Percentiles rank a stretch among this genome's conserved stretches.
phyloP scores from a whole-genome alignment of 176 grass and related monocot species.

The Zea luxurians region DNA sequence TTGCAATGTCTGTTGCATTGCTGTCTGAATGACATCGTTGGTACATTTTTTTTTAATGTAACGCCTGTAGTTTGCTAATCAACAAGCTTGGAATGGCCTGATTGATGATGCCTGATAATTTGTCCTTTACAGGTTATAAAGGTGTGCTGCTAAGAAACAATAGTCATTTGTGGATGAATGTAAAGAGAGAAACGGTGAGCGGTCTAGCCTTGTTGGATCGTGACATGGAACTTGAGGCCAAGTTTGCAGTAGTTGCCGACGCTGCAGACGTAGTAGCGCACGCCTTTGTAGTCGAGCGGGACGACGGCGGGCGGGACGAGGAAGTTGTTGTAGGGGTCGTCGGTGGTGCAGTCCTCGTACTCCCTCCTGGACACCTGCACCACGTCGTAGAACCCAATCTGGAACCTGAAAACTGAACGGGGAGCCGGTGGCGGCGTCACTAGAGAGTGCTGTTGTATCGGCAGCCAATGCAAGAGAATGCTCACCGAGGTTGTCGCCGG shows the following conservation, averaged over 20 bases:
- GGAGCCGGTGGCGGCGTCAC: neutral
- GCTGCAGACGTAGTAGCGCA: constrained; percentile 44
- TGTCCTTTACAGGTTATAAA: neutral
- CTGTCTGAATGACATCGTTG: neutral
- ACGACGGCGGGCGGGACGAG: constrained; percentile 26
- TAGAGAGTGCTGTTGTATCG: neutral
- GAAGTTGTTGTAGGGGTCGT: constrained; percentile 29
- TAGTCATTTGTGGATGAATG: neutral
- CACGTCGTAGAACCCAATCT: constrained; percentile 57
- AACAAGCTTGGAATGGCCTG: neutral
- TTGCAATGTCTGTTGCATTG: neutral
- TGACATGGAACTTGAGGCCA: constrained; percentile 33
- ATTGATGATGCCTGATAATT: neutral
- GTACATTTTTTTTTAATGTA: neutral
- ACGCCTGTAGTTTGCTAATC: neutral
- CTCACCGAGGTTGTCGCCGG: constrained; percentile 48
- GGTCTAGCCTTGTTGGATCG: neutral
- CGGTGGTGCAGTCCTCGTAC: constrained; percentile 38
- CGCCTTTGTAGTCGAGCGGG: constrained; percentile 17
- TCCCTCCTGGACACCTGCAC: constrained; percentile 46
- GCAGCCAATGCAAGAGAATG: neutral
- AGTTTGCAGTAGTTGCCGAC: constrained; percentile 60
- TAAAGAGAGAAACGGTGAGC: too few species aligned
- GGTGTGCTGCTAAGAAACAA: neutral
- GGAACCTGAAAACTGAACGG: constrained; percentile 49